Base-by-base conservation (phyloP, 2,329 filamentous ascomycete genomes). In the Ascochyta viciae-villosae region DNA sequence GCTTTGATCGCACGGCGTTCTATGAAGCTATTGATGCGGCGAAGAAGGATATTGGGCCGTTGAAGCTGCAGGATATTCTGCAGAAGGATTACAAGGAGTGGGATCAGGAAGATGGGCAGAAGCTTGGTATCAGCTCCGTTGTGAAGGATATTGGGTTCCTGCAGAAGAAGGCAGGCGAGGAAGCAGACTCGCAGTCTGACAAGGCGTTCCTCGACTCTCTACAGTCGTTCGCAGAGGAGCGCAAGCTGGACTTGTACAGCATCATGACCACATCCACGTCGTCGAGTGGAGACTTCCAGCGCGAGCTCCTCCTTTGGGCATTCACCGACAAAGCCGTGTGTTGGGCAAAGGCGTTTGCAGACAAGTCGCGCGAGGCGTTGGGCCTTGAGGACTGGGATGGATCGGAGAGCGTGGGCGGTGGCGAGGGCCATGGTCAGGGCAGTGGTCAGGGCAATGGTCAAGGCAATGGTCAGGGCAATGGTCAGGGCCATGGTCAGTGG, bases 21-120 rank as follows among this genome's bases (percentile, higher is more conserved):
- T 91, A 85, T 69, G 72, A 81, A 4, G 77, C 85, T 51, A 82
- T 93, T 24, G 79, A 81, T 1, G 74, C 74, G 5, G 87, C 90
- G 5, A 93, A 93, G 74, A 83, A 86, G 60, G 84, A 92, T 62
- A 81, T 95, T 47, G 84, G 82, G 3, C 64, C 70, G 0, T 76
- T 95, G 41, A 78, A 76, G 34, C 74, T 92, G 62, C 77, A 82
- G 22, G 90, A 93, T 64, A 83, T 93, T 35, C 75, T 94, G 48
- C 82, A 89, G 61, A 94, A 94, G 74, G 91, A 96, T 76, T 96
- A 93, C 77, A 96, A 96, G 77, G 83, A 90, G 69, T 95, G 90
- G 90, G 77, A 77, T 10, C 77, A 78, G 10, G 77, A 74, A 47
- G 42, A 50, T 19, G 73, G 64, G 0, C 70, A 86, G 34, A 80